Evolutionary conservation across 2,329 filamentous ascomycete species (phyloP), one percentile per base, ranked within the genome.

Genomic region (Verticillium klebahnii): DNA sequence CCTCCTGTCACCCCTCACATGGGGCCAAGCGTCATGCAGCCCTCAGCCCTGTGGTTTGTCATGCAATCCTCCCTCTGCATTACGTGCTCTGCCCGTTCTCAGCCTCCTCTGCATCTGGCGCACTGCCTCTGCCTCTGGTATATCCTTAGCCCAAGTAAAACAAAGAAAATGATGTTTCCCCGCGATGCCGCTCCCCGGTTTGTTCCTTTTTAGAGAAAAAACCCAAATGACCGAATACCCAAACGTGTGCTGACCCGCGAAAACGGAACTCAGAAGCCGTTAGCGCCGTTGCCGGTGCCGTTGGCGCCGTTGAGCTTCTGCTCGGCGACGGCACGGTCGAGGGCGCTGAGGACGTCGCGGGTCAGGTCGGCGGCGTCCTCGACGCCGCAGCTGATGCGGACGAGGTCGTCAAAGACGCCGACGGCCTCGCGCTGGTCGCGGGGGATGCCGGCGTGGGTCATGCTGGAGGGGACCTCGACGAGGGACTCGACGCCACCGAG

Each of bases 401-500:
- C 91, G 8, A 99, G 84, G 75, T 99, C 95, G 73, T 99, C 95
- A 71, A 89, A 98, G 36, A 99, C 93, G 64, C 95, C 95, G 1
- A 95, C 93, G 3, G 89, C 90, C 82, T 99, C 95, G 62, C 95
- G 85, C 81, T 96, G 88, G 64, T 93, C 93, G 74, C 85, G 87
- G 58, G 95, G 95, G 67, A 99, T 99, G 63, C 94, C 95, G 29
- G 93, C 91, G 76, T 99, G 95, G 19, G 95, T 99, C 95, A 99
- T 99, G 77, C 88, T 91, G 70, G 91, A 91, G 25, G 95, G 95
- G 2, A 99, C 86, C 79, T 99, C 95, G 69, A 93, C 89, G 65
- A 99, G 82, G 71, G 86, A 91, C 85, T 99, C 95, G 57, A 99
- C 90, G 61, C 94, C 95, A 64, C 95, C 95, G 29, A 99, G 80